Evolutionary conservation across 495 filamentous ascomycete species (phyloP), one percentile per base, ranked within the genome.

Genomic region (Penicillium salamii): DNA sequence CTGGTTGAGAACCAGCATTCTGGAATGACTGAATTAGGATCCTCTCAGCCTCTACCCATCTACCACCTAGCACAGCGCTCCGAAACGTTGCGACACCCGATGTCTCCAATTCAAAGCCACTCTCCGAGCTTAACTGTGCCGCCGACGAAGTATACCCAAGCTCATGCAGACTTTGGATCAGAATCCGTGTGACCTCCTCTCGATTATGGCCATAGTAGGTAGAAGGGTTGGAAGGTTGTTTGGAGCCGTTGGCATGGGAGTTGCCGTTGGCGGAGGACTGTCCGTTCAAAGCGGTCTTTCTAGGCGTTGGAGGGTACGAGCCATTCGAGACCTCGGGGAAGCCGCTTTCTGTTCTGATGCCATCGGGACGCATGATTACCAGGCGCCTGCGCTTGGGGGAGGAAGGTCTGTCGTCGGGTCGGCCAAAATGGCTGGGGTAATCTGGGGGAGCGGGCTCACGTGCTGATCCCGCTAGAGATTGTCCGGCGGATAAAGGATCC

Each of bases 141-240:
- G 95, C 93, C 19, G 92, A 86, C 5, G 68, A 74, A 46, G 82
- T 72, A 65, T 97, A 97, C 2, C 92, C 93, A 66, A 97, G 68
- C 65, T 97, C 93, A 18, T 79, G 75, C 40, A 99, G 69, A 28
- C 90, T 87, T 67, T 99, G 93, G 57, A 97, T 95, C 53, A 97
- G 67, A 43, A 99, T 88, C 42, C 93, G 78, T 6, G 93, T 93
- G 9, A 97, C 85, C 69, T 99, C 91, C 72, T 95, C 92, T 61
- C 90, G 84, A 63, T 91, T 85, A 63, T 99, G 92, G 17, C 90
- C 91, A 54, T 81, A 86, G 60, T 84, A 89, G 41, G 72, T 71
- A 9, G 70, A 49, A 52, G 63, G 57, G 7, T 60, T 54, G 51
- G 63, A 57, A 9, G 63, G 55, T 55, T 74, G 73, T 37, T 58